phyloP scores from a whole-genome alignment of 805 yeast species.

The Starmerella ratchasimensis region DNA sequence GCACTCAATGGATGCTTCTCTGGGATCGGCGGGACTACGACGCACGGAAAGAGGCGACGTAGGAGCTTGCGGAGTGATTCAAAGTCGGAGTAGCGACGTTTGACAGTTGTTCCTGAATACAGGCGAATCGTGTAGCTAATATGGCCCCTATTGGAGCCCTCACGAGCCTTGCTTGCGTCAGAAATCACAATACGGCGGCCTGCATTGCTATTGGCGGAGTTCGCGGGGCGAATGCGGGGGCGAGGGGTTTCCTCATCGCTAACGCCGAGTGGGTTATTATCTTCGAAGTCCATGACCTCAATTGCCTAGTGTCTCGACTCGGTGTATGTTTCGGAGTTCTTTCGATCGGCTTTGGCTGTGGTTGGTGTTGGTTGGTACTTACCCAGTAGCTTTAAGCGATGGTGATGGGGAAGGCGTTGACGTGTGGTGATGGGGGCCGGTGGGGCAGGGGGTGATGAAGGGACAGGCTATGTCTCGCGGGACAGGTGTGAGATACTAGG shows the following conservation, averaged over 20 bases:
- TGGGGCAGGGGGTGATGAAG: too few species aligned
- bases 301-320: too few species aligned
- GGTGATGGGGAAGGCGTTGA: too few species aligned
- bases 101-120: slow-evolving; percentile 43
- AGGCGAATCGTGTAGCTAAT: slow-evolving; percentile 69
- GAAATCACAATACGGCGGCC: slow-evolving; percentile 31
- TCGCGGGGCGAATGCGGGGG: slow-evolving; percentile 2
- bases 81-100: slow-evolving; percentile 85
- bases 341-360: too few species aligned
- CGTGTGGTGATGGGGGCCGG: too few species aligned
- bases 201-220: not conserved
- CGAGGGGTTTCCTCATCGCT: slow-evolving; percentile 17
- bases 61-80: slow-evolving; percentile 65
- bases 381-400: too few species aligned
- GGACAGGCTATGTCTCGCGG: too few species aligned
- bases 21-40: slow-evolving; percentile 88
- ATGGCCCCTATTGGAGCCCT: slow-evolving; percentile 61
- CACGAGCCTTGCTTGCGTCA: slow-evolving; percentile 79
- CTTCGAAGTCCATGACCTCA: slow-evolving; percentile 30
- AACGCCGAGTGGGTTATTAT: slow-evolving; percentile 34
- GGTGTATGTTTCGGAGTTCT: too few species aligned
- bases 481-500: too few species aligned
- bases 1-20: slow-evolving; percentile 55
- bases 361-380: too few species aligned
- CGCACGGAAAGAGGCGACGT: slow-evolving; percentile 60